phyloP scores from a whole-genome alignment of 2,329 filamentous ascomycete species.

The Bipolaris oryzae region DNA sequence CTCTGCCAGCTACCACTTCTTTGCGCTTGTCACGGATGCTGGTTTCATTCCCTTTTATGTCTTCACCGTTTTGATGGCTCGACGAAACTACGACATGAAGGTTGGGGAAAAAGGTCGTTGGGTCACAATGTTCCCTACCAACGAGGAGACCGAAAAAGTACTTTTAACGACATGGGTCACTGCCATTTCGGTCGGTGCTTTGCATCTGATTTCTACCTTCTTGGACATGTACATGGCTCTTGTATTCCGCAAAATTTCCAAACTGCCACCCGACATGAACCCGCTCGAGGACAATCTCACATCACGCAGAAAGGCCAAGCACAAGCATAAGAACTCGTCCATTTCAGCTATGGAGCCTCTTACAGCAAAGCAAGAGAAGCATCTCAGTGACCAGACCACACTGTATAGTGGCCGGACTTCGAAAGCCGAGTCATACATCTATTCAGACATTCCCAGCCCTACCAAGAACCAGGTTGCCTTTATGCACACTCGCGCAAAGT shows the following conservation, averaged over 20 bases:
- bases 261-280: constrained; percentile 92
- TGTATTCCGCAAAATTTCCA: constrained; percentile 80
- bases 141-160: constrained; percentile 63
- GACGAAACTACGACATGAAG: constrained; percentile 58
- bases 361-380: constrained; percentile 64
- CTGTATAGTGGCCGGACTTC: constrained; percentile 45
- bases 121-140: constrained; percentile 69
- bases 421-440: constrained; percentile 36
- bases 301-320: constrained; percentile 64
- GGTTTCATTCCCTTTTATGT: constrained; percentile 68
- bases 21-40: constrained; percentile 75
- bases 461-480: constrained; percentile 70
- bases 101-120: constrained; percentile 61
- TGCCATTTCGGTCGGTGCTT: constrained; percentile 65
- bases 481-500: constrained; percentile 75
- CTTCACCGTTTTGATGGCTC: constrained; percentile 62
- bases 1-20: constrained; percentile 87
- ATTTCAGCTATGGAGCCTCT: constrained; percentile 52
- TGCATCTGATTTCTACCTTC: constrained; percentile 73
- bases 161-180: constrained; percentile 71
- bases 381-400: constrained; percentile 58
- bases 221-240: constrained; percentile 77
- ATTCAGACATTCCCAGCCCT: constrained; percentile 37
- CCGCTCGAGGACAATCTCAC: constrained; percentile 87
- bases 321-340: constrained; percentile 75